A percentile compares a stretch with the other conserved stretches of the same genome.
phyloP scores from a whole-genome alignment of 2,329 filamentous ascomycete species.

The Trichoderma polysporum region DNA sequence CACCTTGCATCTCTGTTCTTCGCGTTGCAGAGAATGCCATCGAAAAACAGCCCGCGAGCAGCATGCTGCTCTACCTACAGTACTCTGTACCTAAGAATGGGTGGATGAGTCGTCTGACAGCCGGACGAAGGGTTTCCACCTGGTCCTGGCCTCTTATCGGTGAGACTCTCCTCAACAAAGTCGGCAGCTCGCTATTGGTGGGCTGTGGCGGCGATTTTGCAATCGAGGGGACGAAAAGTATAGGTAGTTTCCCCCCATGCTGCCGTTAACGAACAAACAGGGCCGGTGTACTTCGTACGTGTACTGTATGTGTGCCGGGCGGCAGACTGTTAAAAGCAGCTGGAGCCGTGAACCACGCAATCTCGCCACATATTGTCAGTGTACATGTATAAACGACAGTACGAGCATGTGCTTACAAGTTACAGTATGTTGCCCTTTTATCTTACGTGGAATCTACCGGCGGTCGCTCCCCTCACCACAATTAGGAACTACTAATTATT shows the following conservation, averaged over 20 bases:
- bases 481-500: neutral
- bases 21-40: neutral
- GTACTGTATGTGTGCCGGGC: neutral
- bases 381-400: too few relatives aligned
- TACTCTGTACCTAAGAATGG: neutral
- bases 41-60: neutral
- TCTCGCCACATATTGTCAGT: neutral
- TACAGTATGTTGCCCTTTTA: too few relatives aligned
- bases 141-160: neutral
- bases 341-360: neutral
- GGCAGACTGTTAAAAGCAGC: neutral
- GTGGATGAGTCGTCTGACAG: neutral
- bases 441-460: neutral
- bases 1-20: neutral
- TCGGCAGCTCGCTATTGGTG: neutral
- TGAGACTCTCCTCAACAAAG: neutral
- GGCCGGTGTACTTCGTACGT: neutral
- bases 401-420: neutral
- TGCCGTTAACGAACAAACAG: neutral
- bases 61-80: neutral
- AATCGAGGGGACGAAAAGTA: neutral
- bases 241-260: neutral
- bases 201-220: neutral
- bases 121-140: neutral
- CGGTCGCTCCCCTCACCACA: neutral